Evolutionary conservation across 2,329 filamentous ascomycete genomes (phyloP).

Genomic region (Lachnellula cervina): DNA sequence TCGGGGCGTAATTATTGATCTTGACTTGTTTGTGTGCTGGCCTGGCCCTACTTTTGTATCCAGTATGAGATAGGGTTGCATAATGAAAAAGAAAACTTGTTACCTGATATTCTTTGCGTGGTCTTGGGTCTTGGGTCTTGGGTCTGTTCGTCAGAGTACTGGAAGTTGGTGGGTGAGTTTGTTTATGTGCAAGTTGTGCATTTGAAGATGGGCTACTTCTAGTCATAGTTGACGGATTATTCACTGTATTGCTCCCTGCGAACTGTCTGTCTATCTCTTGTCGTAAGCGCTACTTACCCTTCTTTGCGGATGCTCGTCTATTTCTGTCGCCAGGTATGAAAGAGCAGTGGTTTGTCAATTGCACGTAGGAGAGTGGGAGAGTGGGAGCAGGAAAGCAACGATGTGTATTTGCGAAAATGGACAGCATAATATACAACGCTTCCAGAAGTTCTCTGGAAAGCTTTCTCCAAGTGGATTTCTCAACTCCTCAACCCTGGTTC

Average conservation of each 20-base stretch:
- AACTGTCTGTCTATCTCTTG: too few species aligned
- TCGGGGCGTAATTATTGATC: background rate
- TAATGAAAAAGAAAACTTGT: background rate
- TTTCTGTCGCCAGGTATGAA: too few species aligned
- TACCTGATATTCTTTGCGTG: background rate
- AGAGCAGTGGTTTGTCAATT: too few species aligned
- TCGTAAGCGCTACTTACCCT: too few species aligned
- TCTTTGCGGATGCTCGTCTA: too few species aligned
- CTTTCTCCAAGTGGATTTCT: background rate
- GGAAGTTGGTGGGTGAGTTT: too few species aligned
- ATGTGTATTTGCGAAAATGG: background rate
- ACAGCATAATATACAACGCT: background rate
- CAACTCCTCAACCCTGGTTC: background rate
- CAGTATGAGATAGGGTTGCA: background rate
- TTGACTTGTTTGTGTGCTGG: background rate
- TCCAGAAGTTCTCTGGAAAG: background rate
- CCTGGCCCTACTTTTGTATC: background rate
- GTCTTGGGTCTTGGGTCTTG: background rate
- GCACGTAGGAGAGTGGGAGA: too few species aligned
- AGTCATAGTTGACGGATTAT: too few species aligned
- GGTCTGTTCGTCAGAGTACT: background rate
- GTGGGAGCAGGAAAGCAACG: background rate
- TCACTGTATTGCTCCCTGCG: too few species aligned
- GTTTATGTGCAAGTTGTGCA: too few species aligned
- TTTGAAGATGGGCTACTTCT: too few species aligned